Conservation (phyloP, 768 basidiomycete species). For the Pleurotus tuoliensis region DNA sequence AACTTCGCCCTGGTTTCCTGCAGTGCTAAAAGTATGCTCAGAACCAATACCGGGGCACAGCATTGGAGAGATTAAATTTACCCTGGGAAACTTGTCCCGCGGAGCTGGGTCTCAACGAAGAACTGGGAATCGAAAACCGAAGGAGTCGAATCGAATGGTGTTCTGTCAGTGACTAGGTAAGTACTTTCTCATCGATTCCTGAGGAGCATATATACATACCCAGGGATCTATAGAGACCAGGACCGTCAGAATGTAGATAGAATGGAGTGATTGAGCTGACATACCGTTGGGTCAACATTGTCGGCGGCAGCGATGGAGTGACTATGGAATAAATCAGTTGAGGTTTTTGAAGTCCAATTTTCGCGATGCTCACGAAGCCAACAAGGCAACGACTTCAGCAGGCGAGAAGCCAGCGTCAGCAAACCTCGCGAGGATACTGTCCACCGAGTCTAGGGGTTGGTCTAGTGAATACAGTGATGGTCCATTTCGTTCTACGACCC, state of each 20-base stretch:
- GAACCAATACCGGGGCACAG: neutral
- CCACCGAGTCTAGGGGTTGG: slow-evolving; percentile 12
- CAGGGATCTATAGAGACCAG: slow-evolving; percentile 13
- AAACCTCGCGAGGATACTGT: slow-evolving; percentile 14
- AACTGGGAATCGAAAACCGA: slow-evolving; percentile 27
- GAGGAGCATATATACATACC: neutral
- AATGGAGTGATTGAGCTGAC: slow-evolving; percentile 10
- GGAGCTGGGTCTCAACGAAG: slow-evolving; percentile 27
- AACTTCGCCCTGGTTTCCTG: slow-evolving; percentile 17
- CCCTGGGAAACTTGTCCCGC: slow-evolving; percentile 21
- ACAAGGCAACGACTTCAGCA: neutral
- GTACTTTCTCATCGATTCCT: neutral
- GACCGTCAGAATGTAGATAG: neutral
- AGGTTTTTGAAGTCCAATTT: neutral
- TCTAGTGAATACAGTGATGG: neutral
- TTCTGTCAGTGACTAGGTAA: slow-evolving; percentile 7
- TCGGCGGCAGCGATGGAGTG: slow-evolving; percentile 27
- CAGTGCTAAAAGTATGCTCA: slow-evolving; percentile 18
- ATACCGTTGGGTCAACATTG: slow-evolving; percentile 24
- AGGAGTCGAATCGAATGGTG: slow-evolving; percentile 32
- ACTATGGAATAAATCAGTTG: neutral
- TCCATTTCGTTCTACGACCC: neutral
- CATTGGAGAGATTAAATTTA: slow-evolving; percentile 7
- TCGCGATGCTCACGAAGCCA: neutral
- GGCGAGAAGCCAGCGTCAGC: slow-evolving; percentile 11